These are phyloP conservation scores for Trifolium fragiferum DNA, from an alignment of 306 rosid species.

Conservation along the genomic window DNA sequence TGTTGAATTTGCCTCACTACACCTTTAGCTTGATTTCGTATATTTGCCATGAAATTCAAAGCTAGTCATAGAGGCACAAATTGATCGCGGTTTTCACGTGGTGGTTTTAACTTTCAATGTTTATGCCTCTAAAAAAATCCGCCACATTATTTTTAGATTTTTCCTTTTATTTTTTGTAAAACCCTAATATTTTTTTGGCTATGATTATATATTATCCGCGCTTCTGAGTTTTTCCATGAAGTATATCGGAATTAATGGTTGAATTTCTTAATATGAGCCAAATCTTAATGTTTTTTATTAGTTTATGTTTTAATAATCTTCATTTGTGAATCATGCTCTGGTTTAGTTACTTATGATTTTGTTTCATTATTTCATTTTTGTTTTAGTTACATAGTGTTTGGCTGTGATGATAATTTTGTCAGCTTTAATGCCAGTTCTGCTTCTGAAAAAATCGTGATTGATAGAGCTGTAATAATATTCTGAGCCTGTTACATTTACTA, in stretches of 20 bases:
- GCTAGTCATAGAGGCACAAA: conserved; percentile 80
- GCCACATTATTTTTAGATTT: conserved; percentile 31
- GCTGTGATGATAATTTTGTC: conserved; percentile 61
- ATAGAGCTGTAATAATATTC: conserved; percentile 73
- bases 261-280: conserved; percentile 94
- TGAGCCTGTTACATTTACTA: conserved; percentile 53
- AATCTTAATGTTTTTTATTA: neutral
- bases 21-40: conserved; percentile 80
- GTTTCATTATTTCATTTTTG: too few relatives aligned
- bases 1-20: conserved; percentile 69
- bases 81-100: conserved; percentile 69
- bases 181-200: conserved; percentile 35
- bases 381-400: neutral
- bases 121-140: conserved; percentile 82
- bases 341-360: too few relatives aligned
- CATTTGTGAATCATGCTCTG: too few relatives aligned
- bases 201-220: conserved; percentile 71
- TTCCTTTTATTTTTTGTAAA: neutral
- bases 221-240: conserved; percentile 68
- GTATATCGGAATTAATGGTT: conserved; percentile 58
- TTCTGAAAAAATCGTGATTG: conserved; percentile 77
- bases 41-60: conserved; percentile 37
- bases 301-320: too few relatives aligned
- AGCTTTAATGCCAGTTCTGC: conserved; percentile 99
- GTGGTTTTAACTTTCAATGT: conserved; percentile 61